Evolutionary conservation across 371 early-diverging fungal genomes (phyloP).

Genomic region (Furculomyces boomerangus): DNA sequence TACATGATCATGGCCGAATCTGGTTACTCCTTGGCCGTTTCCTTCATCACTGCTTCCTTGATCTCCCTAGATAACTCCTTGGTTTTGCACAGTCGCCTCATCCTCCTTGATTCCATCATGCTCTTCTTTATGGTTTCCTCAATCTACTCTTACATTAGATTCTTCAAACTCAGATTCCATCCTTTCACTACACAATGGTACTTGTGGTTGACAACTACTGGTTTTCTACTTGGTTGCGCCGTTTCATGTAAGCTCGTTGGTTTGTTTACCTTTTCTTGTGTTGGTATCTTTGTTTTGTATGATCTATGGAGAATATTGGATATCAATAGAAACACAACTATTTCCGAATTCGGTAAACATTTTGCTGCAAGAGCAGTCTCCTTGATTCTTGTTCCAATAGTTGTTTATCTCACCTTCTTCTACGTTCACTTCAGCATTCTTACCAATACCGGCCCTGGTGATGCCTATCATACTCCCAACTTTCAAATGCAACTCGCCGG

Average conservation of each 20-base stretch:
- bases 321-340: conserved; percentile 48
- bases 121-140: conserved; percentile 69
- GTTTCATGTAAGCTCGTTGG: conserved; percentile 84
- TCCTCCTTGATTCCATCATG: conserved; percentile 84
- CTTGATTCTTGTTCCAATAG: conserved; percentile 58
- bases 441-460: conserved; percentile 68
- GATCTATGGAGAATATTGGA: conserved; percentile 89
- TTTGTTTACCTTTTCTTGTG: conserved; percentile 57
- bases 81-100: conserved; percentile 79
- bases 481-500: conserved; percentile 77
- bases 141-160: conserved; percentile 68
- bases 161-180: conserved; percentile 58
- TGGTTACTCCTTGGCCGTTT: conserved; percentile 61
- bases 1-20: conserved; percentile 75
- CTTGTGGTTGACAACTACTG: conserved; percentile 53
- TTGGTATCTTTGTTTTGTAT: conserved; percentile 69
- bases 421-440: conserved; percentile 64
- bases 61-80: conserved; percentile 80
- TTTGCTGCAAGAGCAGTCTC: conserved; percentile 41
- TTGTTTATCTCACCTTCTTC: conserved; percentile 59
- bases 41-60: conserved; percentile 52
- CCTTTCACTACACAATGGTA: conserved; percentile 49
- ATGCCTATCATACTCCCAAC: conserved; percentile 66
- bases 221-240: conserved; percentile 38
- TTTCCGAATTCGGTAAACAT: conserved; percentile 28